Percentiles rank a stretch among this genome's conserved stretches.
Conservation (phyloP, 208 protist species). For the Crithidia brevicula region DNA sequence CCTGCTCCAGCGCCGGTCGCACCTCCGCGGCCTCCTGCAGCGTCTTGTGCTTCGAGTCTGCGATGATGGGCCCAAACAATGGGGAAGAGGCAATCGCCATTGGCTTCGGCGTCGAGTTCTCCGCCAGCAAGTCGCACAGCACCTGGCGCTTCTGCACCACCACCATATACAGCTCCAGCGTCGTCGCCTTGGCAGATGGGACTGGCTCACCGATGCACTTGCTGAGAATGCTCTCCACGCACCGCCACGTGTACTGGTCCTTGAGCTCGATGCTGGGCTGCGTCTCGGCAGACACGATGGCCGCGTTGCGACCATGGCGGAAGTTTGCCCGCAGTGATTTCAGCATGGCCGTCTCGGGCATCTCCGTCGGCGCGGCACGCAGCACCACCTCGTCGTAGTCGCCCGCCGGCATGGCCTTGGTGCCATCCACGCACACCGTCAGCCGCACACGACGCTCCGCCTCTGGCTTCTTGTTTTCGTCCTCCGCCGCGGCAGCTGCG, state of each 20-base stretch:
- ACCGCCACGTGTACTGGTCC: slow-evolving; percentile 52
- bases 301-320: slow-evolving; percentile 37
- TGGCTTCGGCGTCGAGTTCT: slow-evolving; percentile 18
- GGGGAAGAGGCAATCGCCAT: slow-evolving; percentile 55
- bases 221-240: slow-evolving; percentile 32
- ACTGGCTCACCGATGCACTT: slow-evolving; percentile 23
- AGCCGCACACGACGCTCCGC: slow-evolving; percentile 24
- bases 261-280: slow-evolving; percentile 28
- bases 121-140: slow-evolving; percentile 52
- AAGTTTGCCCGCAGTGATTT: slow-evolving; percentile 26
- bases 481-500: not conserved
- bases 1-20: slow-evolving; percentile 27
- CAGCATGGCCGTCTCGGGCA: slow-evolving; percentile 35
- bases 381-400: slow-evolving; percentile 37
- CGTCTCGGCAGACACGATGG: slow-evolving; percentile 51
- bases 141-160: slow-evolving; percentile 56
- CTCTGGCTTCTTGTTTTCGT: slow-evolving; percentile 5
- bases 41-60: slow-evolving; percentile 23
- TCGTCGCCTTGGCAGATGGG: slow-evolving; percentile 17
- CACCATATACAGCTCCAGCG: slow-evolving; percentile 55
- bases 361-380: slow-evolving; percentile 1
- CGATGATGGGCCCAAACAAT: slow-evolving; percentile 48
- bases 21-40: slow-evolving; percentile 25
- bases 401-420: slow-evolving; percentile 9
- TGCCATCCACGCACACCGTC: slow-evolving; percentile 30